These are phyloP conservation scores for Rhododendron kiyosumense DNA, from an alignment of 148 eudicot species.

Conservation along the genomic window DNA sequence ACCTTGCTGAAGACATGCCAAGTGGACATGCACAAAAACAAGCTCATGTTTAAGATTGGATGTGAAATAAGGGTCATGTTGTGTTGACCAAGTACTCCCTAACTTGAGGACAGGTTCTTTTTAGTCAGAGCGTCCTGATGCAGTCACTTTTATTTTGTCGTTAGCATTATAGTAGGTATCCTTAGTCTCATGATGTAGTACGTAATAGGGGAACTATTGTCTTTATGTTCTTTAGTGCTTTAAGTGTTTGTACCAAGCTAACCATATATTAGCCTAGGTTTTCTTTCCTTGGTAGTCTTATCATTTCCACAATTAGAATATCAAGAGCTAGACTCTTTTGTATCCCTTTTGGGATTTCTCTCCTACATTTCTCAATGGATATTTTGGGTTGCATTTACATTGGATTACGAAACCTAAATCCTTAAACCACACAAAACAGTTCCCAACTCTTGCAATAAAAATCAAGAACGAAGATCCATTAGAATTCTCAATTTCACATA, in stretches of 20 bases:
- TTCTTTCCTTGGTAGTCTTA: background rate
- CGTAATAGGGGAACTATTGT: background rate
- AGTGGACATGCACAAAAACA: background rate
- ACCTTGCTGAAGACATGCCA: background rate
- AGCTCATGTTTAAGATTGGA: background rate
- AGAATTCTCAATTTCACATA: background rate
- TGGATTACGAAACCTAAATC: background rate
- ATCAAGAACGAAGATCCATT: background rate
- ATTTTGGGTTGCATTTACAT: background rate
- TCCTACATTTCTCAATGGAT: background rate
- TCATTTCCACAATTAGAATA: too few relatives aligned
- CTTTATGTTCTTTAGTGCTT: background rate
- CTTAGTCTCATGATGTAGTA: background rate
- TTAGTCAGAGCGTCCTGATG: constrained; percentile 2
- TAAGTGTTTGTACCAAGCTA: background rate
- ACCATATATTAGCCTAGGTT: background rate
- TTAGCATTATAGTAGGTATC: background rate
- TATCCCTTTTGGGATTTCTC: background rate
- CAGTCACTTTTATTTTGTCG: background rate
- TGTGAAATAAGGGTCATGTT: background rate
- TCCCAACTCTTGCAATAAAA: background rate
- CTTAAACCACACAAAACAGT: background rate
- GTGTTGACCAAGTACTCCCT: background rate
- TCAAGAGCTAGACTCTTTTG: background rate
- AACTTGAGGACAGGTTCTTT: background rate